Evolutionary conservation across 2,329 filamentous ascomycete genomes (phyloP), one percentile per base, ranked within the genome.

Genomic region (Geosmithia putterillii): DNA sequence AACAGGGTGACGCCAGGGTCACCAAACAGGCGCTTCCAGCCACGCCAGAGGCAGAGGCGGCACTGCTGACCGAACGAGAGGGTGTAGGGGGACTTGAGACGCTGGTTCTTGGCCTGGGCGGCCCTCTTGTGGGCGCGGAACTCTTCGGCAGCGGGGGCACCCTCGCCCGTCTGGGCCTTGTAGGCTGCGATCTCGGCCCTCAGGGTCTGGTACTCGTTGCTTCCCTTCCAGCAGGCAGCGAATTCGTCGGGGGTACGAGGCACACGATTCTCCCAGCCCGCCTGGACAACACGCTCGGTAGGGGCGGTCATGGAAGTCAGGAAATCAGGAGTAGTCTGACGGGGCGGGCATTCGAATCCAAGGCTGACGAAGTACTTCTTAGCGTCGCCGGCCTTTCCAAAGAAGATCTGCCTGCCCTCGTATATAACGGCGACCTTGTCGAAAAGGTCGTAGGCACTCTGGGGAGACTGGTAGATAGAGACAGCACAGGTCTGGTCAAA

Each of bases 281-380:
- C 56, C 36, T 72, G 71, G 20, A 76, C 63, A 25, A 74, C 49
- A 45, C 76, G 74, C 58, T 81, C 76, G 4, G 61, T 49, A 1
- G 76, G 61, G 19, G 71, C 73, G 2, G 81, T 84, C 62, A 86
- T 80, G 18, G 79, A 82, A 1, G 81, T 86, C 41, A 86, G 59
- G 63, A 85, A 86, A 54, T 86, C 82, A 18, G 81, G 77, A 0
- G 76, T 81, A 0, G 81, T 85, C 61, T 78, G 76, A 14, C 81
- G 76, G 2, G 76, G 59, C 2, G 80, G 79, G 54, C 79, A 81
- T 25, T 79, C 70, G 53, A 83, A 85, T 4, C 81, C 81, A 1
- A 86, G 67, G 50, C 76, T 65, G 50, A 79, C 57, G 48, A 86
- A 86, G 59, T 83, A 85, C 45, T 74, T 65, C 49, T 67, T 74